Conservation (phyloP, 805 yeast species). For the Candida incommunis region DNA sequence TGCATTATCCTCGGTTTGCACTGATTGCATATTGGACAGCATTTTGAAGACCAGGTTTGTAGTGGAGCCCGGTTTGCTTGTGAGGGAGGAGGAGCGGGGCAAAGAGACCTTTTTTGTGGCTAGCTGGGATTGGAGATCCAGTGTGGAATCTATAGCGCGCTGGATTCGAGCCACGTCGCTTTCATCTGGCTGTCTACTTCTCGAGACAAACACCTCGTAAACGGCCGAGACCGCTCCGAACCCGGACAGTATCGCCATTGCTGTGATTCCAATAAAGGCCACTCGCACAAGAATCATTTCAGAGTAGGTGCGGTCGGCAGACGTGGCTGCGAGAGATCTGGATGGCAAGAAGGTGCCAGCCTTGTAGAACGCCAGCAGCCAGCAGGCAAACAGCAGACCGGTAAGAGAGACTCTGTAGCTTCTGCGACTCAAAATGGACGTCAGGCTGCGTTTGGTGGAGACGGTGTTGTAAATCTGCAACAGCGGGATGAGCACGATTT, state of each 20-base stretch:
- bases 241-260: conserved; percentile 28
- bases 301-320: conserved; percentile 4
- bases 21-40: conserved; percentile 6
- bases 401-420: conserved; percentile 3
- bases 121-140: conserved; percentile 9
- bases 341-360: conserved; percentile 17
- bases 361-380: conserved; percentile 15
- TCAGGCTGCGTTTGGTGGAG: not conserved
- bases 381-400: conserved; percentile 9
- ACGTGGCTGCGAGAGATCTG: not conserved
- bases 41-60: conserved; percentile 18
- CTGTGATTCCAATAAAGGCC: conserved; percentile 26
- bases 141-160: conserved; percentile 18
- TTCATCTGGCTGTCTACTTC: conserved; percentile 14
- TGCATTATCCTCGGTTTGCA: conserved; percentile 3
- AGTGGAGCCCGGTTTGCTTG: conserved; percentile 5
- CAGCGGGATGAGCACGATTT: conserved; percentile 19
- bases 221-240: conserved; percentile 28
- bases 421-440: not conserved
- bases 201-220: conserved; percentile 20
- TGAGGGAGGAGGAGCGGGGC: not conserved
- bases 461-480: conserved; percentile 10
- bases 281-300: conserved; percentile 20
- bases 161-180: conserved; percentile 18
- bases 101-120: not conserved